These are phyloP conservation scores for Alternaria sp. DNA, from an alignment of 2,329 filamentous ascomycete genomes.

Conservation along the genomic window DNA sequence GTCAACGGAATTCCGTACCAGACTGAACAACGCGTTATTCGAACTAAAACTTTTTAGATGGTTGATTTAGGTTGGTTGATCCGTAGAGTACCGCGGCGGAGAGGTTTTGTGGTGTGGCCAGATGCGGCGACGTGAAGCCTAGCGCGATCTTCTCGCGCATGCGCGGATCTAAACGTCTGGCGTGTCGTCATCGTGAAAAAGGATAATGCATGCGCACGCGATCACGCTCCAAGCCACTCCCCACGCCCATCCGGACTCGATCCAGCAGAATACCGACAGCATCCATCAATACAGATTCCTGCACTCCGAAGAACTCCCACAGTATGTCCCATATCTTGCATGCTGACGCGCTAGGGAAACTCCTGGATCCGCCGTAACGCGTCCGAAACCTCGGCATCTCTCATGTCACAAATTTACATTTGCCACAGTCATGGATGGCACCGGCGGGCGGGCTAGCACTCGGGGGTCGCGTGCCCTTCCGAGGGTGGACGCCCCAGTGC, in stretches of 20 bases:
- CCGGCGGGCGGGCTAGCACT: slow-evolving; percentile 15
- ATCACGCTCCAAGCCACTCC: not conserved
- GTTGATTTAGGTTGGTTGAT: not conserved
- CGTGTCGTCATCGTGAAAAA: slow-evolving; percentile 5
- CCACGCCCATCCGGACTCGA: not conserved
- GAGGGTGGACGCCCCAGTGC: slow-evolving; percentile 5
- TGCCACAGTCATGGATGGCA: slow-evolving; percentile 26
- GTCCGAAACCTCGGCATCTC: slow-evolving; percentile 26
- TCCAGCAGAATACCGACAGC: not conserved
- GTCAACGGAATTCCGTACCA: not conserved
- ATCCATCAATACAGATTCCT: not conserved
- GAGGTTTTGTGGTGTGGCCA: not conserved
- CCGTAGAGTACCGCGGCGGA: not conserved
- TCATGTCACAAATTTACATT: not conserved
- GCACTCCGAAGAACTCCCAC: not conserved
- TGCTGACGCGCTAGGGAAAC: not conserved
- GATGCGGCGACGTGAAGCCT: not conserved
- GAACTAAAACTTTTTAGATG: not conserved
- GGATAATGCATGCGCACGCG: not conserved
- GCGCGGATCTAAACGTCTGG: not conserved
- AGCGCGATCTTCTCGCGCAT: not conserved
- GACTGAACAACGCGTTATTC: not conserved
- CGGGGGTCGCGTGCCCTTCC: slow-evolving; percentile 33
- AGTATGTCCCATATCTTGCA: not conserved
- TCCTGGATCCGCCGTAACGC: slow-evolving; percentile 17